These are phyloP conservation scores for Saccharata proteae DNA, from an alignment of 2,329 filamentous ascomycete genomes.

Conservation along the genomic window DNA sequence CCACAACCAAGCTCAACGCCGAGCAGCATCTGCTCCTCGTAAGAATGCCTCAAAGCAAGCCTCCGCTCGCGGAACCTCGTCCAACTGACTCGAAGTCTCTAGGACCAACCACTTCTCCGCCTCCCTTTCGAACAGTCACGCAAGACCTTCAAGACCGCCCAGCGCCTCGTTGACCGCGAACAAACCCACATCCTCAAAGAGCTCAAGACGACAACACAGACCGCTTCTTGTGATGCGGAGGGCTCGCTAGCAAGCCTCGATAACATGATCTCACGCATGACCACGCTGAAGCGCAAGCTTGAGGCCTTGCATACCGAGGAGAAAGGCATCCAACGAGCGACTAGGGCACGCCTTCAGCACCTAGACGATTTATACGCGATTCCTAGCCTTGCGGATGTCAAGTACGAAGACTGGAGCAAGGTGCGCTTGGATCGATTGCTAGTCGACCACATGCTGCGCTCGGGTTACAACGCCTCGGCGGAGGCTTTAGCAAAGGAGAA, in stretches of 20 bases:
- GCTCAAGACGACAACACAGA: slow-evolving; percentile 44
- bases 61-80: slow-evolving; percentile 3
- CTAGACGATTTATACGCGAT: slow-evolving; percentile 71
- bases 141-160: slow-evolving; percentile 84
- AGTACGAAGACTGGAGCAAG: slow-evolving; percentile 84
- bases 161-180: slow-evolving; percentile 63
- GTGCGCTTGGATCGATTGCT: slow-evolving; percentile 70
- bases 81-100: slow-evolving; percentile 11
- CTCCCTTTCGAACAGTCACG: slow-evolving; percentile 86
- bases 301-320: slow-evolving; percentile 68
- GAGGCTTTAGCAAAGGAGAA: slow-evolving; percentile 62
- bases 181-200: slow-evolving; percentile 49
- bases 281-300: slow-evolving; percentile 80
- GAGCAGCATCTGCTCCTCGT: slow-evolving; percentile 66
- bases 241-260: slow-evolving; percentile 66
- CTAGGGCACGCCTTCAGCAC: slow-evolving; percentile 66
- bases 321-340: slow-evolving; percentile 59
- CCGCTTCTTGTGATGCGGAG: slow-evolving; percentile 42
- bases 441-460: slow-evolving; percentile 83
- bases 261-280: slow-evolving; percentile 72
- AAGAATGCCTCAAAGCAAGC: slow-evolving; percentile 17
- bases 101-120: slow-evolving; percentile 91
- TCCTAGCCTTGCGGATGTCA: slow-evolving; percentile 73
- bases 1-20: slow-evolving; percentile 57
- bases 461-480: slow-evolving; percentile 71